A percentile compares a stretch with the other conserved stretches of the same genome.
Evolutionary conservation across 2,329 filamentous ascomycete species (phyloP).

Genomic region (Colletotrichum liriopes): DNA sequence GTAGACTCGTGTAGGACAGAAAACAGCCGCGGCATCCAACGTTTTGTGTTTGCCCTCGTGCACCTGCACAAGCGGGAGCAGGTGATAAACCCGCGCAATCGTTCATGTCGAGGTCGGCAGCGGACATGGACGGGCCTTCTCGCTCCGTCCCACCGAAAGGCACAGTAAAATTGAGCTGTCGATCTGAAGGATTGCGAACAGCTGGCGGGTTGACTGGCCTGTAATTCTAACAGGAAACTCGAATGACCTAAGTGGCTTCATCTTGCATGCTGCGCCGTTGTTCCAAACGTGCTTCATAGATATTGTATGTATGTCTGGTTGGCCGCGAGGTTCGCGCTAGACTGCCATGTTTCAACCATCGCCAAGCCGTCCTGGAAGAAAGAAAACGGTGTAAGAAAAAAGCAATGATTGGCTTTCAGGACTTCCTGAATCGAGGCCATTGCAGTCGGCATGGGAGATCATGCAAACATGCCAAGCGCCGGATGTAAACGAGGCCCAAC

Average conservation of each 20-base stretch:
- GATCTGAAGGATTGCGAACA: neutral
- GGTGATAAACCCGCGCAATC: neutral
- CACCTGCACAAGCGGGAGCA: neutral
- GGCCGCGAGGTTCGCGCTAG: slow-evolving; percentile 14
- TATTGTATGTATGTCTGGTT: slow-evolving; percentile 18
- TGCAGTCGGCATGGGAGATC: slow-evolving; percentile 17
- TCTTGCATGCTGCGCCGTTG: slow-evolving; percentile 22
- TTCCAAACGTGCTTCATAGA: slow-evolving; percentile 33
- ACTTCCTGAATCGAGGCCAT: neutral
- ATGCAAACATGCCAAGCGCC: slow-evolving; percentile 8
- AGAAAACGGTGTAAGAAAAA: neutral
- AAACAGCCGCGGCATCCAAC: neutral
- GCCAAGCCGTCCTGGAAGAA: slow-evolving; percentile 15
- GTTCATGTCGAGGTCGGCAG: neutral
- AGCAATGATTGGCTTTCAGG: slow-evolving; percentile 18
- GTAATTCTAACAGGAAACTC: neutral
- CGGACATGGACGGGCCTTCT: neutral
- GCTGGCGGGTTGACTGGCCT: neutral
- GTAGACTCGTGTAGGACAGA: neutral
- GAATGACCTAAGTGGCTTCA: slow-evolving; percentile 1
- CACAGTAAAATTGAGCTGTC: neutral
- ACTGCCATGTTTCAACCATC: slow-evolving; percentile 30
- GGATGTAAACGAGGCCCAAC: slow-evolving; percentile 2
- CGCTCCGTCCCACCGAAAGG: neutral
- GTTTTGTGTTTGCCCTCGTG: neutral